Evolutionary conservation across 495 filamentous ascomycete genomes (phyloP).

Genomic region (Aspergillus incahuasiensis): DNA sequence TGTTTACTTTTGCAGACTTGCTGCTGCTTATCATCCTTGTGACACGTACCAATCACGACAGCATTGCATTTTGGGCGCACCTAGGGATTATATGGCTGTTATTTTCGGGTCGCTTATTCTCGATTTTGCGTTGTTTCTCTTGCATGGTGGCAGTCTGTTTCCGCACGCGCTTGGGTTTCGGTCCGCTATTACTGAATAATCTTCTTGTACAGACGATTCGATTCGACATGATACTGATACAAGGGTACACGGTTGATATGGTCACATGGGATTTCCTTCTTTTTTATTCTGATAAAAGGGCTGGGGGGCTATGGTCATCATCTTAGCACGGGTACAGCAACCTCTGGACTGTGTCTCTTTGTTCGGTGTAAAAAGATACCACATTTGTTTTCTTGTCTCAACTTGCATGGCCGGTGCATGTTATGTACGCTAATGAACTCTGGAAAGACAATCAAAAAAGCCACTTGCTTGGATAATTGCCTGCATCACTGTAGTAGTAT

Average conservation of each 20-base stretch:
- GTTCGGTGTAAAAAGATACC: conserved; percentile 34
- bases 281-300: conserved; percentile 15
- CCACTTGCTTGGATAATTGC: neutral
- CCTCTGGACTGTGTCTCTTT: conserved; percentile 18
- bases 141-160: conserved; percentile 29
- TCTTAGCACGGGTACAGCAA: conserved; percentile 10
- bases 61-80: conserved; percentile 47
- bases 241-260: conserved; percentile 16
- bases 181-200: conserved; percentile 32
- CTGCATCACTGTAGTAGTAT: conserved; percentile 1
- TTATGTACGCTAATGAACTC: conserved; percentile 18
- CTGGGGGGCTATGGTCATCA: conserved; percentile 7
- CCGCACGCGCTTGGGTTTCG: conserved; percentile 11
- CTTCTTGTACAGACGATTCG: conserved; percentile 38
- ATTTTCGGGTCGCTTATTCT: conserved; percentile 26
- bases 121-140: conserved; percentile 19
- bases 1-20: conserved; percentile 18
- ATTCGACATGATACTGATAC: conserved; percentile 13
- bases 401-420: conserved; percentile 12
- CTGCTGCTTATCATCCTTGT: conserved; percentile 24
- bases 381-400: conserved; percentile 19
- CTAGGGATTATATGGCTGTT: conserved; percentile 33
- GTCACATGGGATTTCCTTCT: conserved; percentile 15
- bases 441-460: conserved; percentile 1
- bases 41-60: conserved; percentile 44